These are phyloP conservation scores for Cryptosporidium tyzzeri DNA, from an alignment of 169 alveolate genomes.

Conservation along the genomic window DNA sequence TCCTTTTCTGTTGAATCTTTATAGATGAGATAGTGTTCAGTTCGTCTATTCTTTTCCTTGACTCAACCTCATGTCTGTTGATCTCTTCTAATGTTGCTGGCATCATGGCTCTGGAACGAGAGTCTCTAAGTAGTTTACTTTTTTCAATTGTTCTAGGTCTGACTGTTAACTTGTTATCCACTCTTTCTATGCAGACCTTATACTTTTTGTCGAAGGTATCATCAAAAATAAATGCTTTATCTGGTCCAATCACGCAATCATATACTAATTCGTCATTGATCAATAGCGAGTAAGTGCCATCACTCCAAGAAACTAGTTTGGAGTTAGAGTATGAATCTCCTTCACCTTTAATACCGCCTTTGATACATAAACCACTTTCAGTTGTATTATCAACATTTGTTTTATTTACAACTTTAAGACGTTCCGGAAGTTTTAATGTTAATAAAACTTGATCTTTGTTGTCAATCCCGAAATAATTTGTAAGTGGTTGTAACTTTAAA, in stretches of 20 bases:
- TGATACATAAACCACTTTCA: not conserved
- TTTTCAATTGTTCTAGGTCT: constrained; percentile 65
- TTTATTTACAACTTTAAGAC: constrained; percentile 12
- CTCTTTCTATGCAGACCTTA: not conserved
- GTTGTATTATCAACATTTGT: not conserved
- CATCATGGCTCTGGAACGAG: constrained; percentile 57
- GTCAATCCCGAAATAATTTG: constrained; percentile 8
- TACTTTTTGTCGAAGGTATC: constrained; percentile 31
- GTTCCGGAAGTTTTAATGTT: constrained; percentile 56
- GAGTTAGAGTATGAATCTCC: constrained; percentile 39
- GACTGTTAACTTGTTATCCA: constrained; percentile 44
- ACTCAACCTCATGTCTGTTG: constrained; percentile 30
- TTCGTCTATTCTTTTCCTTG: constrained; percentile 32
- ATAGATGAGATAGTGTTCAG: constrained; percentile 34
- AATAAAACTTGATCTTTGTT: constrained; percentile 15
- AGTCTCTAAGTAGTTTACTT: constrained; percentile 18
- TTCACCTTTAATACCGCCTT: constrained; percentile 21
- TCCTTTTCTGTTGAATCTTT: constrained; percentile 19
- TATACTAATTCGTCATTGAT: constrained; percentile 22
- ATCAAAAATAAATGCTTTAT: constrained; percentile 52
- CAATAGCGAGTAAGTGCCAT: constrained; percentile 35
- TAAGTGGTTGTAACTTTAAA: not conserved
- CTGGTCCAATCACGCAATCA: constrained; percentile 54
- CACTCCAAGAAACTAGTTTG: constrained; percentile 66
- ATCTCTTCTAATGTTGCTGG: constrained; percentile 61